Conservation (phyloP, 2,329 filamentous ascomycete species). For the Fusarium vanettenii region DNA sequence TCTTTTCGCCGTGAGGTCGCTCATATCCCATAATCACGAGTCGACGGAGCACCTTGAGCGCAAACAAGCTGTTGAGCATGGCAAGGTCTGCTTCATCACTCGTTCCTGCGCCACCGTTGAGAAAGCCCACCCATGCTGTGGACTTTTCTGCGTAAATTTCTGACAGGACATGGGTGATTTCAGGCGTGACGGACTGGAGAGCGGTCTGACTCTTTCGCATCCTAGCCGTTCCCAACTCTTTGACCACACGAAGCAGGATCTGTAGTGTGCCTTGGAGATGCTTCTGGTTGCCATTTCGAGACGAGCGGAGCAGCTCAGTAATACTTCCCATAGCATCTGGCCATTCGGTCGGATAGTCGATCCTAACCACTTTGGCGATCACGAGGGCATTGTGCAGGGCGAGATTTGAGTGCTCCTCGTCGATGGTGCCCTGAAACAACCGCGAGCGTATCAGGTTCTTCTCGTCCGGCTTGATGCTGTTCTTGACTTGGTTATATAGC, state of each 20-base stretch:
- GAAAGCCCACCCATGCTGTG: constrained; percentile 72
- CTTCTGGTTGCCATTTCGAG: constrained; percentile 65
- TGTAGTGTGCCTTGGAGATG: constrained; percentile 79
- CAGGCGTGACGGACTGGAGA: constrained; percentile 82
- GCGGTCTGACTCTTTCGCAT: constrained; percentile 79
- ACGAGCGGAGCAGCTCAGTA: constrained; percentile 70
- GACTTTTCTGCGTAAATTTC: constrained; percentile 83
- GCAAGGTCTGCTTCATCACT: constrained; percentile 69
- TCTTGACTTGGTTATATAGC: constrained; percentile 63
- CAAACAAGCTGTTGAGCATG: constrained; percentile 81
- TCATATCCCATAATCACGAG: constrained; percentile 87
- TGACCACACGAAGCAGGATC: constrained; percentile 86
- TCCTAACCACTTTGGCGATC: constrained; percentile 86
- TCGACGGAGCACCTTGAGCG: constrained; percentile 83
- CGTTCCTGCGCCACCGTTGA: constrained; percentile 68
- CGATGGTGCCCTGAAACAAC: constrained; percentile 80
- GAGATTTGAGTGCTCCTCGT: constrained; percentile 79
- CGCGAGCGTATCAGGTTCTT: constrained; percentile 81
- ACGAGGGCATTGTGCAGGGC: constrained; percentile 91
- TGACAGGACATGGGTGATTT: constrained; percentile 83
- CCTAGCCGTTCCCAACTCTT: constrained; percentile 87
- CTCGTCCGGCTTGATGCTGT: constrained; percentile 78
- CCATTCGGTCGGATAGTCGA: constrained; percentile 93
- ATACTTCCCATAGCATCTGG: constrained; percentile 70
- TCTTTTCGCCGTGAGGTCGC: constrained; percentile 80